Evolutionary conservation across 1,139 yeast genomes (phyloP).

Genomic region (Hemisphaericaspora lyxosophila): DNA sequence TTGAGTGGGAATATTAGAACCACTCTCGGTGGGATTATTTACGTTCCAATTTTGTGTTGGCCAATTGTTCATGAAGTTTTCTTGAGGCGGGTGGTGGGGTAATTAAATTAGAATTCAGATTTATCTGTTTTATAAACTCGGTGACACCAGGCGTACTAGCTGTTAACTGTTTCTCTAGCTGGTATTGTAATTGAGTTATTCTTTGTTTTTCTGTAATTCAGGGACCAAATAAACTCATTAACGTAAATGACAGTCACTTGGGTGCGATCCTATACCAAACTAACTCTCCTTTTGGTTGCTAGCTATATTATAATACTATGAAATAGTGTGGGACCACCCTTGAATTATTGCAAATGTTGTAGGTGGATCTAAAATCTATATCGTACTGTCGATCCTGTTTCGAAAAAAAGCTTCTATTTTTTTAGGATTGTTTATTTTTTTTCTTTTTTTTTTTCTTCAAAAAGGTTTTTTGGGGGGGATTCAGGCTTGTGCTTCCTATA

Average conservation of each 20-base stretch:
- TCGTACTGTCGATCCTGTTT: neutral
- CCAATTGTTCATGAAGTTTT: constrained; percentile 6
- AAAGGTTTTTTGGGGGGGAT: constrained; percentile 4
- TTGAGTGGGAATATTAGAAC: neutral
- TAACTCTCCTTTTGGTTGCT: no score
- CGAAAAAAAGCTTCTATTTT: constrained; percentile 1
- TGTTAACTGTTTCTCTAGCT: no score
- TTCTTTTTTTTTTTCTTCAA: constrained; percentile 3
- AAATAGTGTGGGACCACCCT: no score
- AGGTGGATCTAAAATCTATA: constrained; percentile 1
- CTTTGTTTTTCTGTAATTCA: no score
- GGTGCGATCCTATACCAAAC: no score
- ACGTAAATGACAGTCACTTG: no score
- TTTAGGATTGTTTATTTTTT: neutral
- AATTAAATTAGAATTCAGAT: neutral
- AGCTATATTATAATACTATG: no score
- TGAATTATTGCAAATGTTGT: no score
- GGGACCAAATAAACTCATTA: no score
- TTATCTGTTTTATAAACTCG: neutral
- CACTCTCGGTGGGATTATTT: neutral
- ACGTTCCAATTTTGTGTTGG: constrained; percentile 3
- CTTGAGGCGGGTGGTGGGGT: no score
- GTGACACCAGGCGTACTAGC: neutral
- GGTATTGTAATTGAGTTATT: no score
- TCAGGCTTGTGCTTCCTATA: no score